Base-by-base conservation (phyloP, 306 rosid genomes). In the Hylodesmum podocarpum region DNA sequence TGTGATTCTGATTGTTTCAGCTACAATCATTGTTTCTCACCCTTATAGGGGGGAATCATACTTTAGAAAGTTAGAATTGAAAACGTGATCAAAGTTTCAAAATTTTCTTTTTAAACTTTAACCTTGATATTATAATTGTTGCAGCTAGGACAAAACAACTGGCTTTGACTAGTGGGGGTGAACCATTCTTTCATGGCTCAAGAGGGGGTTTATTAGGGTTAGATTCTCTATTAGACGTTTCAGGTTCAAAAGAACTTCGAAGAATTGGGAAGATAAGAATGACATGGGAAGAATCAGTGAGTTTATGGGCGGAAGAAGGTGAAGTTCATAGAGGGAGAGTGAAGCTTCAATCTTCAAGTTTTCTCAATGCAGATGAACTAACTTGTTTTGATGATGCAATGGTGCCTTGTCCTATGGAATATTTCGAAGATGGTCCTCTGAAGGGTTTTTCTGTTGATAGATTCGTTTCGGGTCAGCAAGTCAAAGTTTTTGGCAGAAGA, bases 221-320 rank as follows among this genome's bases (percentile, higher is more conserved):
- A 24, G 98, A 89, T 0, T 61, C 88, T 14, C 41, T 88, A 0
- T 19, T 82, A 4, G 97, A 91, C 31, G 77, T 85, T n/a, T 74
- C 70, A 4, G 87, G 82, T 0, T 51, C 80, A 9, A 90, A 73
- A 83, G 98, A 91, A 41, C 68, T 95, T 8, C 84, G 96, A 39
- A 84, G 99, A 71, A 92, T 95, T 9, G 99, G 98, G 7, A 95
- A 89, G 84, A 85, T 92, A 77, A 75, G 92, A 57, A 91, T 92
- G 97, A 79, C 83, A 14, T 92, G 99, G 99, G 99, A 95, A 66
- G 98, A 95, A 67, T 95, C 93, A 0, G 94, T 92, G 81, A 92
- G 80, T 72, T 82, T 95, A 50, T 95, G 99, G 99, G 91, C 85
- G 0, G 99, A 92, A 84, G 98, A 92, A 77, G 90, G 97, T 19